A percentile compares a stretch with the other conserved stretches of the same genome.
Evolutionary conservation across 352 stramenopile species (phyloP).

Genomic region (Peronosclerospora sorghi): DNA sequence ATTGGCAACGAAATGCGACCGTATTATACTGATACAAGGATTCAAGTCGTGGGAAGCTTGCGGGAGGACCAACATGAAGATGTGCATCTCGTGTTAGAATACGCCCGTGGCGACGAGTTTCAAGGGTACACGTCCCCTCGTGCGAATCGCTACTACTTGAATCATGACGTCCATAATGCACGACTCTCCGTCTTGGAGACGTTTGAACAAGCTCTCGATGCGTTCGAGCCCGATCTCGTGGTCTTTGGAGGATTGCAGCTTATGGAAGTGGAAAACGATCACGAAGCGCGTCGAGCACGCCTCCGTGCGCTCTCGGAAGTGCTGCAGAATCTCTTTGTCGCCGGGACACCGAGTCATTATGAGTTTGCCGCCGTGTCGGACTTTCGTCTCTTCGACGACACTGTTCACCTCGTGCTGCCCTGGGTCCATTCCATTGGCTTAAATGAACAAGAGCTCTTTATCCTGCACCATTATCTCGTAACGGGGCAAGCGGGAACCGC

Average conservation of each 20-base stretch:
- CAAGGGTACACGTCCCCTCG: constrained; percentile 48
- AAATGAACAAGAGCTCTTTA: constrained; percentile 79
- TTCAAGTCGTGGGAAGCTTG: constrained; percentile 59
- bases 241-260: constrained; percentile 66
- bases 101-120: constrained; percentile 53
- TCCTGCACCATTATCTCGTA: constrained; percentile 72
- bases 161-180: constrained; percentile 81
- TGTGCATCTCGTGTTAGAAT: constrained; percentile 75
- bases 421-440: constrained; percentile 73
- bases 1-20: constrained; percentile 70
- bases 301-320: constrained; percentile 56
- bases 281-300: constrained; percentile 32
- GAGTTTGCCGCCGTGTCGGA: constrained; percentile 78
- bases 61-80: constrained; percentile 53
- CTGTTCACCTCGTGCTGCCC: constrained; percentile 60
- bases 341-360: constrained; percentile 59
- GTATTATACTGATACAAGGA: constrained; percentile 43
- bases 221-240: constrained; percentile 57
- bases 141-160: constrained; percentile 78
- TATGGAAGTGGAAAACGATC: constrained; percentile 74
- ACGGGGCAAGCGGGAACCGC: constrained; percentile 60
- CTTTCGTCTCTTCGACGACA: constrained; percentile 77
- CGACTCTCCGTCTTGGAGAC: constrained; percentile 67
- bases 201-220: constrained; percentile 48
- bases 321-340: constrained; percentile 55